These are phyloP conservation scores for Hirschfeldia incana DNA, from an alignment of 345 rosid genomes.

Conservation along the genomic window DNA sequence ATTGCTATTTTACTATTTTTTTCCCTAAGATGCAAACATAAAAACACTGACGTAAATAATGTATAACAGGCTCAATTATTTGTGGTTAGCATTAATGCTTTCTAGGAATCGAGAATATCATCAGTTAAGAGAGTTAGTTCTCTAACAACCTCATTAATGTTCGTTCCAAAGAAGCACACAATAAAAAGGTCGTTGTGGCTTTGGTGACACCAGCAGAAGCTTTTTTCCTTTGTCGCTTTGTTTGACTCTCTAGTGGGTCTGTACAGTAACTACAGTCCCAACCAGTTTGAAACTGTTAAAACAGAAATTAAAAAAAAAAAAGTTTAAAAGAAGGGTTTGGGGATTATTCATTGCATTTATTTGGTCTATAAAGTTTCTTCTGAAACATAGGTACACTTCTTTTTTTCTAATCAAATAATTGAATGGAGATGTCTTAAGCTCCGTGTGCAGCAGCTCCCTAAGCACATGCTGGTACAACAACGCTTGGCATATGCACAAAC, in stretches of 20 bases:
- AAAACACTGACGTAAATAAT: neutral
- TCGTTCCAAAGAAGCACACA: neutral
- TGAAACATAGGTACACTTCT: neutral
- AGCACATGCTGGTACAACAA: conserved; percentile 57
- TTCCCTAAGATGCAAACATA: neutral
- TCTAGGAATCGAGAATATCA: neutral
- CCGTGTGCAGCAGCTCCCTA: conserved; percentile 34
- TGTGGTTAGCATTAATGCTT: no score
- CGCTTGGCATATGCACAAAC: conserved; percentile 58
- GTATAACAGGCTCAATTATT: neutral
- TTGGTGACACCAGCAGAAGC: no score
- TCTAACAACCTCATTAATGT: neutral
- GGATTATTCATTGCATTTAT: conserved; percentile 6
- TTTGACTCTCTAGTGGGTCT: conserved; percentile 7
- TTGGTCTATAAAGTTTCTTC: neutral
- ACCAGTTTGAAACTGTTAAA: neutral
- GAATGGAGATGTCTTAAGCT: conserved; percentile 33
- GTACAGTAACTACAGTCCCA: conserved; percentile 10
- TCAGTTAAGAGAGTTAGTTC: neutral
- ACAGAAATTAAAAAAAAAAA: neutral
- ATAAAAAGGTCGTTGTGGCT: neutral
- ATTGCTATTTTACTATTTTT: neutral
- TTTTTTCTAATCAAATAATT: conserved; percentile 21
- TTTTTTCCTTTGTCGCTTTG: no score
- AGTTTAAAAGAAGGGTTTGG: neutral